These are phyloP conservation scores for Vigna nakashimae DNA, from an alignment of 306 rosid genomes.

Conservation along the genomic window DNA sequence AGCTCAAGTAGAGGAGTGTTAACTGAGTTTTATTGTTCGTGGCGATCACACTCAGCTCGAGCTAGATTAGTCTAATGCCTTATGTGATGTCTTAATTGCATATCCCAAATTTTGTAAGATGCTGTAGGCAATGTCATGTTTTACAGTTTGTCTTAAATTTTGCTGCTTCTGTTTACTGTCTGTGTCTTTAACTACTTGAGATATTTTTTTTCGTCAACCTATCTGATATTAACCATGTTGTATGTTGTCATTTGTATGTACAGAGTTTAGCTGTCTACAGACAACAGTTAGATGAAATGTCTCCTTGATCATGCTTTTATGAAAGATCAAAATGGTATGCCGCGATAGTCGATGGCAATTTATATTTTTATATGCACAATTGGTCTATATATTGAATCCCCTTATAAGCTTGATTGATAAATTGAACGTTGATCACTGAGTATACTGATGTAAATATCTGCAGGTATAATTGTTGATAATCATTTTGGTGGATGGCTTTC, in stretches of 20 bases:
- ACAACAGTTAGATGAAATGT: constrained; percentile 60
- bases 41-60: background rate
- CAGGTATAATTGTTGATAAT: constrained; percentile 39
- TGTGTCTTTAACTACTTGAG: constrained; percentile 23
- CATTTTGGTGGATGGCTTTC: constrained; percentile 38
- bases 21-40: background rate
- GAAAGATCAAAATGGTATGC: constrained; percentile 38
- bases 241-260: constrained; percentile 41
- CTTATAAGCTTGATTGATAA: constrained; percentile 8
- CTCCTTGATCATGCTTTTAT: constrained; percentile 31
- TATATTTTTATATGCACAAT: background rate
- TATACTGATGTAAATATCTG: constrained; percentile 35
- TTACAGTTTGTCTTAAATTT: constrained; percentile 1
- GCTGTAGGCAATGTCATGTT: constrained; percentile 24
- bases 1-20: background rate
- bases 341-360: background rate
- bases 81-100: background rate
- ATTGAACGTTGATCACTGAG: constrained; percentile 12
- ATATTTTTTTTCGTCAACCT: background rate
- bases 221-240: constrained; percentile 28
- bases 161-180: background rate
- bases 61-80: background rate
- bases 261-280: constrained; percentile 68
- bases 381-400: constrained; percentile 16
- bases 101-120: background rate